Conservation (phyloP, 768 basidiomycete genomes). For the Dendrothele bispora region DNA sequence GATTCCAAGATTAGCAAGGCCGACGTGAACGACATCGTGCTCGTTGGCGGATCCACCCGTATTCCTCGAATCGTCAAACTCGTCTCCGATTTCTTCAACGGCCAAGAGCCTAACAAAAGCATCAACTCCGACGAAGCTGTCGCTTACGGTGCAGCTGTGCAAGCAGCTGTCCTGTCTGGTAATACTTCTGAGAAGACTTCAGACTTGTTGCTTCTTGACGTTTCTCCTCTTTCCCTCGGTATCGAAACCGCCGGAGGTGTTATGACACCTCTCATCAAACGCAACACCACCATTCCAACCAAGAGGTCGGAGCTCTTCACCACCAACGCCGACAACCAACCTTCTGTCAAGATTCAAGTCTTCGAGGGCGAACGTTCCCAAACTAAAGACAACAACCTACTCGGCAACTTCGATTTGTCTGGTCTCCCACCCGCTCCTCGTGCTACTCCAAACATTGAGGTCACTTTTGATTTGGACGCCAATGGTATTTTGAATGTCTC, state of each 20-base stretch:
- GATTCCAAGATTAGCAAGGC: slow-evolving; percentile 80
- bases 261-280: slow-evolving; percentile 94
- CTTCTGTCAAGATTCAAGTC: slow-evolving; percentile 94
- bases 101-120: slow-evolving; percentile 95
- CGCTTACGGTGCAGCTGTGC: slow-evolving; percentile 97
- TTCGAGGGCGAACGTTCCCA: slow-evolving; percentile 95
- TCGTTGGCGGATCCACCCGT: slow-evolving; percentile 91
- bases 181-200: slow-evolving; percentile 83
- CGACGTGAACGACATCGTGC: slow-evolving; percentile 64
- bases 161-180: slow-evolving; percentile 96
- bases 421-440: slow-evolving; percentile 93
- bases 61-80: slow-evolving; percentile 99
- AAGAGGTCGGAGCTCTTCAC: slow-evolving; percentile 81
- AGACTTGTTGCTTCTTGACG: slow-evolving; percentile 84
- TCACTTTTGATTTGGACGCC: slow-evolving; percentile 92
- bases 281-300: slow-evolving; percentile 97
- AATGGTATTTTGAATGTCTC: slow-evolving; percentile 95
- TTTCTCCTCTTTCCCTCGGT: slow-evolving; percentile 94
- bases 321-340: slow-evolving; percentile 87
- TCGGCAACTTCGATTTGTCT: slow-evolving; percentile 94
- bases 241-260: slow-evolving; percentile 99
- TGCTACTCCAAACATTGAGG: slow-evolving; percentile 96
- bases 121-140: slow-evolving; percentile 99
- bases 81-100: slow-evolving; percentile 95
- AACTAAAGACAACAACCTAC: slow-evolving; percentile 97